phyloP scores from a whole-genome alignment of 75 land plant species.

The Pinus taeda region DNA sequence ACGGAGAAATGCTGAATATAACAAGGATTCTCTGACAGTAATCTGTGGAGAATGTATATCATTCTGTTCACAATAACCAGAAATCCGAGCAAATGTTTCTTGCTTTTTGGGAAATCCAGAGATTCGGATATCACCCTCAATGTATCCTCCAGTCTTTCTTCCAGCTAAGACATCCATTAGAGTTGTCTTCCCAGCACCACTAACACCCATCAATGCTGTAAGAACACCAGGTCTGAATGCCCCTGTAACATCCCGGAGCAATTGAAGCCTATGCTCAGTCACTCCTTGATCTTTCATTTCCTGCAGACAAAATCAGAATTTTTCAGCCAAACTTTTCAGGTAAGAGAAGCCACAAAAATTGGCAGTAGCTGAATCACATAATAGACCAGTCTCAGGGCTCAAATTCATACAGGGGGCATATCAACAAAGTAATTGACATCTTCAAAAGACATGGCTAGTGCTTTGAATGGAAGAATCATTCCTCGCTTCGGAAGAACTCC shows the following conservation, averaged over 20 bases:
- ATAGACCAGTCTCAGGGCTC: background rate
- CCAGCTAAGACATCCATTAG: slow-evolving; percentile 92
- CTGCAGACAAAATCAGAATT: slow-evolving; percentile 23
- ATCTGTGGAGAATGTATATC: slow-evolving; percentile 90
- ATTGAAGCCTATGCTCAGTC: slow-evolving; percentile 65
- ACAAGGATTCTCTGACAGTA: slow-evolving; percentile 66
- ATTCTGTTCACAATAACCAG: slow-evolving; percentile 82
- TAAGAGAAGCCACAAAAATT: background rate
- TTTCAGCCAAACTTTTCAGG: background rate
- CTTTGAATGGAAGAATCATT: slow-evolving; percentile 33
- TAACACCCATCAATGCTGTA: slow-evolving; percentile 87
- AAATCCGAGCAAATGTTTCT: slow-evolving; percentile 79
- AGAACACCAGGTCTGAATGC: slow-evolving; percentile 79
- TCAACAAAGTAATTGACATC: slow-evolving; percentile 31
- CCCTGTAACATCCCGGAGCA: slow-evolving; percentile 64
- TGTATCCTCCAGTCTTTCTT: slow-evolving; percentile 83
- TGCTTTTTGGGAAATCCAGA: slow-evolving; percentile 78
- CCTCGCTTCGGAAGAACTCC: slow-evolving; percentile 8
- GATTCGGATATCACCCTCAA: slow-evolving; percentile 80
- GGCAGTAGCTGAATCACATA: background rate
- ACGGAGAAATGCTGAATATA: slow-evolving; percentile 80
- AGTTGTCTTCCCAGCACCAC: slow-evolving; percentile 91
- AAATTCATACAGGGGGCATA: slow-evolving; percentile 28
- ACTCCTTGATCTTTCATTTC: slow-evolving; percentile 84
- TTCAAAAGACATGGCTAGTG: slow-evolving; percentile 17